A percentile compares a stretch with the other conserved stretches of the same genome.
phyloP scores from a whole-genome alignment of 2,329 filamentous ascomycete genomes.

The Paracoccidioides lutzii region DNA sequence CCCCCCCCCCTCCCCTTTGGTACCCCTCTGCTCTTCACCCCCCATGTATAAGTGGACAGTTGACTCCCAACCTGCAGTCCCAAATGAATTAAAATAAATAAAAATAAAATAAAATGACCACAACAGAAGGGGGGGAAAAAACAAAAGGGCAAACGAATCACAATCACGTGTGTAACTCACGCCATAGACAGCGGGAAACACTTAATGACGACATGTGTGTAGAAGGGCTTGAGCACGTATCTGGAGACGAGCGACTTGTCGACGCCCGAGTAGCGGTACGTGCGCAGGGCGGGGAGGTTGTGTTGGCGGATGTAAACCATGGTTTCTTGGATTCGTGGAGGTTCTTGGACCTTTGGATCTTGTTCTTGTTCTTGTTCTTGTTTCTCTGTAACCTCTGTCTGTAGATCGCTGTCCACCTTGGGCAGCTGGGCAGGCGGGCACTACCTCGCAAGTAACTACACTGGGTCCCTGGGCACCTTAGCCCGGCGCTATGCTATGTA shows the following conservation, averaged over 20 bases:
- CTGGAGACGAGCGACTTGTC: slow-evolving; percentile 82
- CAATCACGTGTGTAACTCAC: slow-evolving; percentile 29
- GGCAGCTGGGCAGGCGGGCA: too few species aligned
- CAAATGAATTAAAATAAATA: neutral
- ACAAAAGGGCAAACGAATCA: neutral
- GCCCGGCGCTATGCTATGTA: too few species aligned
- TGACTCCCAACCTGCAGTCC: too few species aligned
- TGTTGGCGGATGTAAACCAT: slow-evolving; percentile 97
- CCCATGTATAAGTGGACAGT: too few species aligned
- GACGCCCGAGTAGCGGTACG: slow-evolving; percentile 91
- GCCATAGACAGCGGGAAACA: slow-evolving; percentile 95
- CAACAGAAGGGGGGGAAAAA: neutral
- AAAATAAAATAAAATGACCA: neutral
- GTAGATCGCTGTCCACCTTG: too few species aligned
- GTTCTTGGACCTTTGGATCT: neutral
- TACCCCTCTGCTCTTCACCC: too few species aligned
- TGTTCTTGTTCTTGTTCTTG: too few species aligned
- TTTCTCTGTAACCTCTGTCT: too few species aligned
- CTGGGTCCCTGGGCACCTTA: too few species aligned
- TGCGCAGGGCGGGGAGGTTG: slow-evolving; percentile 71
- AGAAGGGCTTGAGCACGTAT: slow-evolving; percentile 96
- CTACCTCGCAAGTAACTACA: too few species aligned
- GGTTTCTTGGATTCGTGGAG: slow-evolving; percentile 18
- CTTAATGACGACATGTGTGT: slow-evolving; percentile 85
- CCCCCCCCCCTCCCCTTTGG: too few species aligned